phyloP scores from a whole-genome alignment of 805 yeast species.

The Candida krabiensis region DNA sequence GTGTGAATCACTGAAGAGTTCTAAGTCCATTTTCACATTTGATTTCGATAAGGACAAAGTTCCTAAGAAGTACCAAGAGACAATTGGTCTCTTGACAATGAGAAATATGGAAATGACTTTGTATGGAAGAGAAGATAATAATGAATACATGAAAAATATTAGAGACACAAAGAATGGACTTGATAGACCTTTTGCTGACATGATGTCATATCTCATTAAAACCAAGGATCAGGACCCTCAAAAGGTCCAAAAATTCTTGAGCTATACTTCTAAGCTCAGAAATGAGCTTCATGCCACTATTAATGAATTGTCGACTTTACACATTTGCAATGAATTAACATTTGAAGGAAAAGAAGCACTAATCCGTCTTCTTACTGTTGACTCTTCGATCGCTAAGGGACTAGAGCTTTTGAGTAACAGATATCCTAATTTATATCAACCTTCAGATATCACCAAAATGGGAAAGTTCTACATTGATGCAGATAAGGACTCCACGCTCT shows the following conservation, averaged over 20 bases:
- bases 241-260: slow-evolving; percentile 30
- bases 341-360: slow-evolving; percentile 75
- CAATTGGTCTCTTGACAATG: slow-evolving; percentile 78
- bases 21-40: slow-evolving; percentile 62
- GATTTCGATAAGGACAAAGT: slow-evolving; percentile 65
- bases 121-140: slow-evolving; percentile 24
- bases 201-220: slow-evolving; percentile 22
- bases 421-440: slow-evolving; percentile 7
- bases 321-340: slow-evolving; percentile 54
- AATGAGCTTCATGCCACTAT: slow-evolving; percentile 48
- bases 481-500: slow-evolving; percentile 1
- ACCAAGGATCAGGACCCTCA: slow-evolving; percentile 14
- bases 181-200: slow-evolving; percentile 22
- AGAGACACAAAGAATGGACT: slow-evolving; percentile 2
- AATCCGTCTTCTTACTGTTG: slow-evolving; percentile 65
- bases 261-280: slow-evolving; percentile 41
- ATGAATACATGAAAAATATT: slow-evolving; percentile 1
- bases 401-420: slow-evolving; percentile 32
- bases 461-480: slow-evolving; percentile 8
- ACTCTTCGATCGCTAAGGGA: slow-evolving; percentile 65
- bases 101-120: slow-evolving; percentile 71
- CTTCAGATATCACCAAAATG: neutral
- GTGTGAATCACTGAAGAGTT: slow-evolving; percentile 65
- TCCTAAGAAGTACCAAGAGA: slow-evolving; percentile 63
- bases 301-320: slow-evolving; percentile 57